Evolutionary conservation across 208 protist genomes (phyloP).

Genomic region (Acanthamoeba royreba): DNA sequence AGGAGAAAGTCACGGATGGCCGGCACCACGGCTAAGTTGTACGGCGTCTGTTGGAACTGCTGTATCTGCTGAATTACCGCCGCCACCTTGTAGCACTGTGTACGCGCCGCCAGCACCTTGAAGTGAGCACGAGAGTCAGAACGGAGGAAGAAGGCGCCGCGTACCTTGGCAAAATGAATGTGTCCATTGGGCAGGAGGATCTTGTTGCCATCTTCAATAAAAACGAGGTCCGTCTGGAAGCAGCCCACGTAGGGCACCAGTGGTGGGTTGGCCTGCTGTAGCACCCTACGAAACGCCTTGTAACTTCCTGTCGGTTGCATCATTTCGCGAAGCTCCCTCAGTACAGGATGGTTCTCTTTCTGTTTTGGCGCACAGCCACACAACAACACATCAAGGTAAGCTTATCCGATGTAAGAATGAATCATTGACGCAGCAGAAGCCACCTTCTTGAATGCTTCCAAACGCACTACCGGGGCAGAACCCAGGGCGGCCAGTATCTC

Average conservation of each 20-base stretch:
- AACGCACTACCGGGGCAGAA: not conserved
- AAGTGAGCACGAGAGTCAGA: not conserved
- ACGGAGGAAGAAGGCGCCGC: not conserved
- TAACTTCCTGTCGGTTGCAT: not conserved
- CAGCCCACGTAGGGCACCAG: slow-evolving; percentile 65
- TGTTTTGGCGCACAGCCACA: not conserved
- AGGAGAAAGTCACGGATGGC: not conserved
- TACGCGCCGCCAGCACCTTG: not conserved
- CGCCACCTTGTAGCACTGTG: slow-evolving; percentile 11
- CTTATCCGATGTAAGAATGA: too few species aligned
- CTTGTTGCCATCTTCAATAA: slow-evolving; percentile 64
- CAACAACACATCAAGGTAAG: not conserved
- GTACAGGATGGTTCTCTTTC: not conserved
- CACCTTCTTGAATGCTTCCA: slow-evolving; percentile 30
- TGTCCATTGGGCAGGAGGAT: slow-evolving; percentile 12
- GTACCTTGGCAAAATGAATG: not conserved
- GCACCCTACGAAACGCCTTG: not conserved
- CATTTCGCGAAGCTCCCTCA: not conserved
- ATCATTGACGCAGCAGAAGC: too few species aligned
- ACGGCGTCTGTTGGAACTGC: slow-evolving; percentile 45
- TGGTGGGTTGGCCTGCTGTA: slow-evolving; percentile 41
- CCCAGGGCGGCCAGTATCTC: slow-evolving; percentile 30
- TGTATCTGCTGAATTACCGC: slow-evolving; percentile 33
- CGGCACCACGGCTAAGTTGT: not conserved
- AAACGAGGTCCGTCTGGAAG: slow-evolving; percentile 65